Evolutionary conservation across 73 alveolate genomes (phyloP).

Genomic region (Symbiodinium pilosum): DNA sequence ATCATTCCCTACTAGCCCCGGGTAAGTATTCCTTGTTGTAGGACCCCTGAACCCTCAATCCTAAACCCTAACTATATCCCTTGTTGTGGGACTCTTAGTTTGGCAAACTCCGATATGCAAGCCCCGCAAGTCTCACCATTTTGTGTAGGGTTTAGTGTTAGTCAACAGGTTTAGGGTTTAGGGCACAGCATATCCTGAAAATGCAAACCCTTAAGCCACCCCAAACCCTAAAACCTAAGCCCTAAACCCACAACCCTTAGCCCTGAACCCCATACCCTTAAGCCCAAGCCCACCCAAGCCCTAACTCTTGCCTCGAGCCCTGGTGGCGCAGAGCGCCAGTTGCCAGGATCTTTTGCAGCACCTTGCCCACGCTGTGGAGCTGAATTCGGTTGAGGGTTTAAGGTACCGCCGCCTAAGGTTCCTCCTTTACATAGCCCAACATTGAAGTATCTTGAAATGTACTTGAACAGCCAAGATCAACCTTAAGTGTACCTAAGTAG

Average conservation of each 20-base stretch:
- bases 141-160: neutral
- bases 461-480: too few species aligned
- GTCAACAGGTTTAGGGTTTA: neutral
- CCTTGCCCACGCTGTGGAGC: neutral
- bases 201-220: neutral
- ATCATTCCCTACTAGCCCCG: too few species aligned
- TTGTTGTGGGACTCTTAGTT: neutral
- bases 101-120: neutral
- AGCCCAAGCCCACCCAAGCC: neutral
- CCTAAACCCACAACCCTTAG: neutral
- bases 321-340: neutral
- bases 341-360: neutral
- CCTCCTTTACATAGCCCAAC: too few species aligned
- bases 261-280: neutral
- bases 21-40: neutral
- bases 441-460: too few species aligned
- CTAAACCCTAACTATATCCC: neutral
- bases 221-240: neutral
- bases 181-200: neutral
- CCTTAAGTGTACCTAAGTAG: too few species aligned
- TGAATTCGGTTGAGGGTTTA: too few species aligned
- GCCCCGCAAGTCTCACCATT: neutral
- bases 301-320: neutral
- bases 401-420: too few species aligned
- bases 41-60: neutral